Evolutionary conservation across 768 basidiomycete genomes (phyloP).

Genomic region (Epithele typhae): DNA sequence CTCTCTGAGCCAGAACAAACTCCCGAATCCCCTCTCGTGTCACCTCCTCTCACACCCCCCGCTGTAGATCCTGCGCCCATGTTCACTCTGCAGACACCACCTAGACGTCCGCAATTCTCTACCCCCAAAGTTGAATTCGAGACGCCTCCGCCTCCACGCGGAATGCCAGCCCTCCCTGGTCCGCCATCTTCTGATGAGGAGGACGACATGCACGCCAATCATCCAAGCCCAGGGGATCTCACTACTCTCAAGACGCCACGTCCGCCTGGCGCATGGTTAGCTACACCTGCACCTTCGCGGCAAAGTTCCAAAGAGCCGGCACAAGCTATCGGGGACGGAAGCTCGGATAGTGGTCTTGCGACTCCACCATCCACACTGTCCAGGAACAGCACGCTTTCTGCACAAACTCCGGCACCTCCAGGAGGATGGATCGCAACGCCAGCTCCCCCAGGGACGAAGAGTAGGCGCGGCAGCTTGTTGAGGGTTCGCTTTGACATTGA

Average conservation of each 20-base stretch:
- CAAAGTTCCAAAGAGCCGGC: slow-evolving; percentile 11
- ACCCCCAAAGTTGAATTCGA: slow-evolving; percentile 45
- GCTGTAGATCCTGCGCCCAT: background rate
- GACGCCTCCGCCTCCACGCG: slow-evolving; percentile 60
- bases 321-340: slow-evolving; percentile 9
- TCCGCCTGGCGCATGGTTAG: slow-evolving; percentile 43
- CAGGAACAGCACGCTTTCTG: slow-evolving; percentile 40
- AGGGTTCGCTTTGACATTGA: slow-evolving; percentile 70
- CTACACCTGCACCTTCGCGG: slow-evolving; percentile 32
- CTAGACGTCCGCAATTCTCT: slow-evolving; percentile 37
- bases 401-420: slow-evolving; percentile 62
- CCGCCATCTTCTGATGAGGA: slow-evolving; percentile 56
- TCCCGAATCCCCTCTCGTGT: slow-evolving; percentile 20
- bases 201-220: slow-evolving; percentile 26
- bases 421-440: slow-evolving; percentile 51
- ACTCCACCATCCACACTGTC: slow-evolving; percentile 37
- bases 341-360: slow-evolving; percentile 8
- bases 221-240: slow-evolving; percentile 22
- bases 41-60: slow-evolving; percentile 34
- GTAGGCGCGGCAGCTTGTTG: slow-evolving; percentile 48
- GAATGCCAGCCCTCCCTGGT: slow-evolving; percentile 62
- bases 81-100: slow-evolving; percentile 42
- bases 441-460: slow-evolving; percentile 21
- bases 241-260: slow-evolving; percentile 41
- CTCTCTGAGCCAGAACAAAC: too few species aligned